Percentiles rank a stretch among this genome's conserved stretches.
Evolutionary conservation across 2,329 filamentous ascomycete genomes (phyloP).

Genomic region (Verticillium alfalfae): DNA sequence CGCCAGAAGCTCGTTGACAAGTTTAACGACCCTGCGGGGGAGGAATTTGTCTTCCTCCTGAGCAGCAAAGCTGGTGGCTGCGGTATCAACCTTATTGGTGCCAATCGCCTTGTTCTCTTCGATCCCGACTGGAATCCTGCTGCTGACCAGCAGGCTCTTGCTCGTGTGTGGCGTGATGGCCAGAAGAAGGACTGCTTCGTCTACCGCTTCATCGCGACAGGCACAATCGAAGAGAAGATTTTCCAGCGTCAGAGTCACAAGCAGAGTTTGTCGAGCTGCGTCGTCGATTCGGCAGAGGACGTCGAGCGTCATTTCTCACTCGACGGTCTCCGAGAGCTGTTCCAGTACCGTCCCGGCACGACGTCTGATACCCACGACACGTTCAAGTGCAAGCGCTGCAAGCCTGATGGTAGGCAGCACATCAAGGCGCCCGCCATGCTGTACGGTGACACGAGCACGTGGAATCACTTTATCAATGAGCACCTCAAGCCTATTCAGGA

Average conservation of each 20-base stretch:
- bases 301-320: conserved; percentile 95
- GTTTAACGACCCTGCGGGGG: conserved; percentile 89
- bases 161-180: conserved; percentile 96
- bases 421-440: conserved; percentile 92
- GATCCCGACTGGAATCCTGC: conserved; percentile 98
- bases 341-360: conserved; percentile 83
- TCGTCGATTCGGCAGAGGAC: conserved; percentile 94
- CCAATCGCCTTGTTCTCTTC: conserved; percentile 90
- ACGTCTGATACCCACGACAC: conserved; percentile 95
- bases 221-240: conserved; percentile 98
- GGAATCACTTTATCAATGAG: conserved; percentile 93
- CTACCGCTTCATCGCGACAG: conserved; percentile 97
- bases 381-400: conserved; percentile 96
- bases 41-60: conserved; percentile 91
- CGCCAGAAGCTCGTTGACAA: conserved; percentile 95
- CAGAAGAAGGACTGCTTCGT: conserved; percentile 99
- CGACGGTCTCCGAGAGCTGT: conserved; percentile 85
- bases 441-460: conserved; percentile 97
- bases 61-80: conserved; percentile 96
- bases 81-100: conserved; percentile 90
- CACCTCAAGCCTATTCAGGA: conserved; percentile 82
- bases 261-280: conserved; percentile 90
- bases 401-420: conserved; percentile 77
- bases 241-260: conserved; percentile 99
- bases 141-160: conserved; percentile 92